Percentiles rank a stretch among this genome's conserved stretches.
Conservation (phyloP, 2,329 filamentous ascomycete species). For the Cytospora chrysosperma region DNA sequence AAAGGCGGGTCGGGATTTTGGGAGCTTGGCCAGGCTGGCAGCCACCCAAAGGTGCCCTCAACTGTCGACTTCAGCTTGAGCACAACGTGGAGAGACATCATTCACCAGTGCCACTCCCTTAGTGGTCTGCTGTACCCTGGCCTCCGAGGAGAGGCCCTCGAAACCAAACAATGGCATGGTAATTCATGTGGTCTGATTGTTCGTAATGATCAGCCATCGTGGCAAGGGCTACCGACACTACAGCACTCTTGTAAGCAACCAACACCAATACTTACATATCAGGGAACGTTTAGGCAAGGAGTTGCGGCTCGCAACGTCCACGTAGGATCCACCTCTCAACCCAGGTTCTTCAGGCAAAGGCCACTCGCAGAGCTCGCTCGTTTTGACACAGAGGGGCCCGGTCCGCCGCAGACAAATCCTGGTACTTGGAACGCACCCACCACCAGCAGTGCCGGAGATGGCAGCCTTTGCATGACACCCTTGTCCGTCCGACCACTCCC, state of each 20-base stretch:
- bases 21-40: too few relatives aligned
- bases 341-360: background rate
- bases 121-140: background rate
- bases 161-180: background rate
- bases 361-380: constrained; percentile 10
- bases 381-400: background rate
- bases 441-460: constrained; percentile 10
- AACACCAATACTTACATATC: background rate
- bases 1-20: background rate
- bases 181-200: background rate
- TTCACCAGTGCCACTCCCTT: background rate
- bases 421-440: constrained; percentile 14
- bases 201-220: background rate
- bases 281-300: background rate
- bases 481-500: constrained; percentile 3
- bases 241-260: background rate
- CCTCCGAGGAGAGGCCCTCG: too few relatives aligned
- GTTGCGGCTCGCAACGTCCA: background rate
- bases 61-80: background rate
- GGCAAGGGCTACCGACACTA: background rate
- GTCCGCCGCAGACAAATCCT: constrained; percentile 14
- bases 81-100: background rate
- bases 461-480: constrained; percentile 16
- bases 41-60: background rate
- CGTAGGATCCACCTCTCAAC: background rate